phyloP scores from a whole-genome alignment of 495 filamentous ascomycete genomes.

The Penicillium desertorum region DNA sequence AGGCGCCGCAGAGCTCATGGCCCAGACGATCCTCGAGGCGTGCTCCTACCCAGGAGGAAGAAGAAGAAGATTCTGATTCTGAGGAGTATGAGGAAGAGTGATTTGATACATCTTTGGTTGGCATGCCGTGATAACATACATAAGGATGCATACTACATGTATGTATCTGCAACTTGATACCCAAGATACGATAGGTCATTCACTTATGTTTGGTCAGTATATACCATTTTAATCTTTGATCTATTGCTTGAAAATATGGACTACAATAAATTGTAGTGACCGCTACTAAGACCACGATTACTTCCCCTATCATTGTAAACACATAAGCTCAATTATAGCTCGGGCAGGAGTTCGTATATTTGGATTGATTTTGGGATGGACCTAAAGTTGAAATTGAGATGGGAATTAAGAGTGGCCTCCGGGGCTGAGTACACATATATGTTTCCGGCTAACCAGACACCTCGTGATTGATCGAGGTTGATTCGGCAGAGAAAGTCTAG shows the following conservation, averaged over 20 bases:
- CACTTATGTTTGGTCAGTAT: neutral
- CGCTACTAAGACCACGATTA: too few species aligned
- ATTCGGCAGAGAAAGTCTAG: neutral
- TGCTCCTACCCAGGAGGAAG: slow-evolving; percentile 11
- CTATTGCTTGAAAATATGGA: neutral
- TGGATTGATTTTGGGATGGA: neutral
- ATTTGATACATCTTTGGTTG: neutral
- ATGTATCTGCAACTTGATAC: slow-evolving; percentile 10
- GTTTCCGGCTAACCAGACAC: neutral
- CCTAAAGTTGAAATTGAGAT: neutral
- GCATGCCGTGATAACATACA: neutral
- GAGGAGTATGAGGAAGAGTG: neutral
- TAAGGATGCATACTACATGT: slow-evolving; percentile 3
- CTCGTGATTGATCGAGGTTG: neutral
- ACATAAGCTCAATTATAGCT: neutral
- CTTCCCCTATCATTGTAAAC: neutral
- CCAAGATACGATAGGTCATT: slow-evolving; percentile 7
- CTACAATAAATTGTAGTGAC: neutral
- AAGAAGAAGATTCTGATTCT: slow-evolving; percentile 17
- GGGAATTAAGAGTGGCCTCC: neutral
- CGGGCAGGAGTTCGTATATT: neutral
- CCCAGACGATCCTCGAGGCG: slow-evolving; percentile 18
- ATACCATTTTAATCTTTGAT: neutral
- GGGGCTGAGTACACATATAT: neutral
- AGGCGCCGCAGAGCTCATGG: slow-evolving; percentile 9